phyloP scores from a whole-genome alignment of 2,329 filamentous ascomycete species.

The Rhynchosporium secalis region DNA sequence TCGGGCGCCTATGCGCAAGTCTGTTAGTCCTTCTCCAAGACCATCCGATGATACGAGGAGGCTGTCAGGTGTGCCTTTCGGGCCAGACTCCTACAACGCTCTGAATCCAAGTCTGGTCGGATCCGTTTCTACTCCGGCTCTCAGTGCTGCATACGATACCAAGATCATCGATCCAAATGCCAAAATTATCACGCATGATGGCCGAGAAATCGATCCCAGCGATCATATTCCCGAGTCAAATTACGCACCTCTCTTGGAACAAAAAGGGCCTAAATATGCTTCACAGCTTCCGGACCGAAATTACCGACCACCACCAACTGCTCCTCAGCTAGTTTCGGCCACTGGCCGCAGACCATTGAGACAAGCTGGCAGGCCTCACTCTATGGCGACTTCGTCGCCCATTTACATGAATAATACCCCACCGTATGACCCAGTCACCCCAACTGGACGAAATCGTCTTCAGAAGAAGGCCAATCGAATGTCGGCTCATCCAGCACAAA shows the following conservation, averaged over 20 bases:
- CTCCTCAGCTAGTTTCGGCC: slow-evolving; percentile 53
- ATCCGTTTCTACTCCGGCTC: slow-evolving; percentile 36
- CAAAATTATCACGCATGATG: slow-evolving; percentile 75
- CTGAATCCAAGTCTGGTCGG: slow-evolving; percentile 59
- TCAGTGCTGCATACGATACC: slow-evolving; percentile 36
- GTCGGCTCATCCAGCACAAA: slow-evolving; percentile 31
- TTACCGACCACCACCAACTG: slow-evolving; percentile 50
- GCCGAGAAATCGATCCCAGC: slow-evolving; percentile 75
- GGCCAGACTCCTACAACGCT: slow-evolving; percentile 73
- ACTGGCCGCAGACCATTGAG: slow-evolving; percentile 54
- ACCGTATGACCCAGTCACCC: slow-evolving; percentile 41
- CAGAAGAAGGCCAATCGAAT: slow-evolving; percentile 56
- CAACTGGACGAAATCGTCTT: slow-evolving; percentile 57
- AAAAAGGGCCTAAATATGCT: slow-evolving; percentile 51
- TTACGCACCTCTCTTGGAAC: slow-evolving; percentile 41
- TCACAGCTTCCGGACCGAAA: slow-evolving; percentile 38
- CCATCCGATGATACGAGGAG: slow-evolving; percentile 49
- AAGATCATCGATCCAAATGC: slow-evolving; percentile 53
- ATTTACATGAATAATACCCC: slow-evolving; percentile 37
- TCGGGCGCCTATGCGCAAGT: slow-evolving; percentile 61
- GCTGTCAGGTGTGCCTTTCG: slow-evolving; percentile 66
- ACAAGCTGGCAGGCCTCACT: slow-evolving; percentile 51
- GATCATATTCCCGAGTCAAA: slow-evolving; percentile 69
- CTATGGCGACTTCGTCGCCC: slow-evolving; percentile 41
- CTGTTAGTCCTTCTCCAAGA: slow-evolving; percentile 68